Evolutionary conservation across 2,329 filamentous ascomycete species (phyloP).

Genomic region (Venturia aucupariae): DNA sequence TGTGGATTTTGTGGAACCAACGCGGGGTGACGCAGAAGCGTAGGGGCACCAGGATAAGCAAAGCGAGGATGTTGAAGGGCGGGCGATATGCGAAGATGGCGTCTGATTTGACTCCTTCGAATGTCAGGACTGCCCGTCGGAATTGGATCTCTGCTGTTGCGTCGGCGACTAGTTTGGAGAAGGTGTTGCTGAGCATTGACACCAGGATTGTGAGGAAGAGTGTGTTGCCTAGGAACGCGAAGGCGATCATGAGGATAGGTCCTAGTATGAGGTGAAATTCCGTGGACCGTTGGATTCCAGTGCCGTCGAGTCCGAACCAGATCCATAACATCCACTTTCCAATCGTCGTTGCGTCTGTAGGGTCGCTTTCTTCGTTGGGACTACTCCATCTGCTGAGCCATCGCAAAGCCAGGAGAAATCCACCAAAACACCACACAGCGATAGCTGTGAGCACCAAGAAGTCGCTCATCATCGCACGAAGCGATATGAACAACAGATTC

Average conservation of each 20-base stretch:
- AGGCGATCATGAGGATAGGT: constrained; percentile 70
- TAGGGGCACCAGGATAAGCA: constrained; percentile 64
- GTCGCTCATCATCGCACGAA: constrained; percentile 77
- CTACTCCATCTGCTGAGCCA: constrained; percentile 53
- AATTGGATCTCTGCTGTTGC: constrained; percentile 78
- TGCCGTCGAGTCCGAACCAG: constrained; percentile 78
- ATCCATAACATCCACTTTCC: constrained; percentile 90
- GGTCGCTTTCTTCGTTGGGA: constrained; percentile 19
- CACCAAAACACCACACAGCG: constrained; percentile 74
- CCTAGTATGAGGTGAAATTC: constrained; percentile 75
- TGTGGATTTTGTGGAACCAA: constrained; percentile 88
- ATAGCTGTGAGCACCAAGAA: constrained; percentile 70
- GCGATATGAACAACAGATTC: constrained; percentile 72
- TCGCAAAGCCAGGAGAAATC: constrained; percentile 68
- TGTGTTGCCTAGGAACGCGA: constrained; percentile 78
- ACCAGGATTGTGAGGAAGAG: constrained; percentile 84
- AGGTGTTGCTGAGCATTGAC: constrained; percentile 78
- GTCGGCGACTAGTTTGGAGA: constrained; percentile 66
- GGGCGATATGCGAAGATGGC: constrained; percentile 75
- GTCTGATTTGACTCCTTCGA: constrained; percentile 79
- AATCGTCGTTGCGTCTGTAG: constrained; percentile 57
- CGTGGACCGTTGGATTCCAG: constrained; percentile 45
- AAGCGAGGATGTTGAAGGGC: constrained; percentile 72
- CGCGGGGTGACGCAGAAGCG: constrained; percentile 70
- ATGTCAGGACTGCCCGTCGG: constrained; percentile 68